A percentile compares a stretch with the other conserved stretches of the same genome.
Conservation (phyloP, 495 filamentous ascomycete genomes). For the Immersiella caudata region DNA sequence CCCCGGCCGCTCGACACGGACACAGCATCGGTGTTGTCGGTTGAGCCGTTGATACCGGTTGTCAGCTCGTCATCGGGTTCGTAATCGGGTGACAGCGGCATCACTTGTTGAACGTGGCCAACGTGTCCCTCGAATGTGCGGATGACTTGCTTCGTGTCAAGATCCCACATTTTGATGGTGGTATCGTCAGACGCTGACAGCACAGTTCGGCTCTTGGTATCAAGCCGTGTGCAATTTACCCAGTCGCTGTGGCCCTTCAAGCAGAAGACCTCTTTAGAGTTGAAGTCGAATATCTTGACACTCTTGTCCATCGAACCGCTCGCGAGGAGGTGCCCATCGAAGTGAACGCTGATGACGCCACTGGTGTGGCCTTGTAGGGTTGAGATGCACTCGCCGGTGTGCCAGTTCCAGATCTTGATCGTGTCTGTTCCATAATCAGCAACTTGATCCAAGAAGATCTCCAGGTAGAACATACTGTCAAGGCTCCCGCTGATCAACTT, state of each 20-base stretch:
- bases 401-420: slow-evolving; percentile 95
- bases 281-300: slow-evolving; percentile 93
- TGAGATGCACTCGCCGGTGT: slow-evolving; percentile 83
- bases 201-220: slow-evolving; percentile 77
- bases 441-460: background rate
- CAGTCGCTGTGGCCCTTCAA: slow-evolving; percentile 87
- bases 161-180: slow-evolving; percentile 71
- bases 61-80: slow-evolving; percentile 74
- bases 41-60: slow-evolving; percentile 41
- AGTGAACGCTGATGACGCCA: slow-evolving; percentile 83
- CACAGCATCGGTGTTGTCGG: slow-evolving; percentile 58
- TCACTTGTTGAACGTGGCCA: slow-evolving; percentile 89
- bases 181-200: slow-evolving; percentile 94
- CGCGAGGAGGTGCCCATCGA: slow-evolving; percentile 77
- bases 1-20: slow-evolving; percentile 47
- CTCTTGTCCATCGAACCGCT: slow-evolving; percentile 87
- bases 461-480: slow-evolving; percentile 27
- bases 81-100: slow-evolving; percentile 79
- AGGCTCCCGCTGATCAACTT: slow-evolving; percentile 54
- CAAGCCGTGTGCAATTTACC: slow-evolving; percentile 90
- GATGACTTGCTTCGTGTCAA: slow-evolving; percentile 78
- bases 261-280: slow-evolving; percentile 73
- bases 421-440: slow-evolving; percentile 46
- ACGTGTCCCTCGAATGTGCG: slow-evolving; percentile 89
- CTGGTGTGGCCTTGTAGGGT: slow-evolving; percentile 75